Base-by-base conservation (phyloP, 495 filamentous ascomycete genomes). In the Penicillium arizonense region DNA sequence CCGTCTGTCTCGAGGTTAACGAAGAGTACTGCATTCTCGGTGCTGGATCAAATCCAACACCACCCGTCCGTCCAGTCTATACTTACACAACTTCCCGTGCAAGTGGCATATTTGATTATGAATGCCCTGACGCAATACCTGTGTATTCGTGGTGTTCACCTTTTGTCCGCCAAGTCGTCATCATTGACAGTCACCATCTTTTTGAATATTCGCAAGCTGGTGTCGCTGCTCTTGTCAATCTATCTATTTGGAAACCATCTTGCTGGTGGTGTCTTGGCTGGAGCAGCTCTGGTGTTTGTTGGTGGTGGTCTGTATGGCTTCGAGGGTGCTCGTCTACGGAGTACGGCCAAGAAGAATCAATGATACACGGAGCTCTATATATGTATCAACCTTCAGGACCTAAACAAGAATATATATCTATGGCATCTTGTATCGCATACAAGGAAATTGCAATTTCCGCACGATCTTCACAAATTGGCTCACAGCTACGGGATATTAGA, bases 171-270 rank as follows among this genome's bases (percentile, higher is more conserved):
- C 0, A 84, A 85, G 40, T 87, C 89, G 3, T 91, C 93, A 13
- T 96, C 94, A 0, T 76, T 98, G 44, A 97, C 93, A 0, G 94
- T 98, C 13, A 96, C 93, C 2, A 94, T 98, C 37, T 89, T 96
- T 30, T 79, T 98, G 23, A 98, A 97, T 67, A 87, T 98, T 43
- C 81, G 94, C 59, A 98, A 98, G 70, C 76, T 98, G n/a, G 85
- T 95, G 16, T 95, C 90, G 53, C 79, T 97, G 49, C 66, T 96
- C 54, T 61, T 97, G 35, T 97, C 93, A 53, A 91, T 97, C 53
- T 91, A 88, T 77, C 66, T 97, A 3, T 98, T 98, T 70, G 94
- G 93, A 8, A 96, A 97, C 63, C 62, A 79, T 30, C 69, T 98
- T 56, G 80, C 84, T 0, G 69, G 75, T 3, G 86, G 89, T 34